A percentile compares a stretch with the other conserved stretches of the same genome.
Evolutionary conservation across 495 filamentous ascomycete species (phyloP).

Genomic region (Aspergillus baeticus): DNA sequence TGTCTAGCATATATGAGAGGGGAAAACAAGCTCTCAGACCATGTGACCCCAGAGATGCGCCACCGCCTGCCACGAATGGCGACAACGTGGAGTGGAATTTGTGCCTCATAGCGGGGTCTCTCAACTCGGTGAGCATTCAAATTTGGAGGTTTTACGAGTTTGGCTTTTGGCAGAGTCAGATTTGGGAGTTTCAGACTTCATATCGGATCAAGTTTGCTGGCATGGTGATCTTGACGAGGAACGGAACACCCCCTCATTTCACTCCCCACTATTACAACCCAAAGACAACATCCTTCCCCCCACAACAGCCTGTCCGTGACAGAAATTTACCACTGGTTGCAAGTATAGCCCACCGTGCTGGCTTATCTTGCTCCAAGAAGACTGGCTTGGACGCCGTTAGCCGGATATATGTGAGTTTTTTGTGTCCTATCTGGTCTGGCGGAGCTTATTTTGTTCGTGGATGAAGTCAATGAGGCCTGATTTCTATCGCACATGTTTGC

Average conservation of each 20-base stretch:
- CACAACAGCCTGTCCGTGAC: slow-evolving; percentile 7
- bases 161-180: background rate
- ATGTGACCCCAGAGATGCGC: slow-evolving; percentile 18
- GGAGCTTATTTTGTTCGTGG: background rate
- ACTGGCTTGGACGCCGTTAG: slow-evolving; percentile 31
- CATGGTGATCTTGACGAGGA: slow-evolving; percentile 15
- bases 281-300: slow-evolving; percentile 6
- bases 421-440: background rate
- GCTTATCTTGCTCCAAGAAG: slow-evolving; percentile 27
- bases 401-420: slow-evolving; percentile 37
- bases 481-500: background rate
- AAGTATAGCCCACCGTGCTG: slow-evolving; percentile 31
- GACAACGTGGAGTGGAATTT: background rate
- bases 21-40: slow-evolving; percentile 13
- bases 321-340: background rate
- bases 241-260: slow-evolving; percentile 18
- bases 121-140: background rate
- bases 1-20: slow-evolving; percentile 1
- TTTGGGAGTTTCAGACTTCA: background rate
- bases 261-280: slow-evolving; percentile 9
- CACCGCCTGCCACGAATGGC: slow-evolving; percentile 20
- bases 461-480: background rate
- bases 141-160: background rate
- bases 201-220: background rate
- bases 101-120: slow-evolving; percentile 12